Evolutionary conservation across 2,329 filamentous ascomycete species (phyloP).

Genomic region (Cladophialophora exuberans): DNA sequence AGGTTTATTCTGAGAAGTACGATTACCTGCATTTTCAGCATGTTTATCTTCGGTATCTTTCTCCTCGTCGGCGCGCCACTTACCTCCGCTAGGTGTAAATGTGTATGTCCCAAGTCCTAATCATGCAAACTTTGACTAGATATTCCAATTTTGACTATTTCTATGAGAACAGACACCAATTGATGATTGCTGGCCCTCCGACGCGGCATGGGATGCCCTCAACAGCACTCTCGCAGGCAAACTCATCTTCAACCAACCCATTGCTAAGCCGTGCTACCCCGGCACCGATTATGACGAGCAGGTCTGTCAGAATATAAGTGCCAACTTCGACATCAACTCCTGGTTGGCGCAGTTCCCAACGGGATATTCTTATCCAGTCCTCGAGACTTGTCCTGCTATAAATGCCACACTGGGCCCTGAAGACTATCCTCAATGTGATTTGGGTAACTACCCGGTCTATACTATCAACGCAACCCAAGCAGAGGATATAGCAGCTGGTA

Average conservation of each 20-base stretch:
- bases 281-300: slow-evolving; percentile 33
- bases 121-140: no score
- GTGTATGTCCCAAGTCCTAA: no score
- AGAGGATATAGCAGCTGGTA: slow-evolving; percentile 4
- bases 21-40: no score
- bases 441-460: slow-evolving; percentile 37
- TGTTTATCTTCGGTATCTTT: no score
- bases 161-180: not conserved
- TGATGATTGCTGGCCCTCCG: slow-evolving; percentile 40
- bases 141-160: no score
- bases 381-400: slow-evolving; percentile 36
- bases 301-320: slow-evolving; percentile 34
- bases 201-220: slow-evolving; percentile 37
- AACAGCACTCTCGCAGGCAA: slow-evolving; percentile 40
- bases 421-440: slow-evolving; percentile 30
- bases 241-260: slow-evolving; percentile 39
- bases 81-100: no score
- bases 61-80: no score
- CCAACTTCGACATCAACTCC: slow-evolving; percentile 34
- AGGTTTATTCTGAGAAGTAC: no score
- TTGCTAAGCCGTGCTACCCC: slow-evolving; percentile 42
- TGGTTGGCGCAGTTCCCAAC: slow-evolving; percentile 37
- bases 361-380: slow-evolving; percentile 36
- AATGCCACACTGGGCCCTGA: slow-evolving; percentile 31
- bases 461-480: slow-evolving; percentile 30